A percentile compares a stretch with the other conserved stretches of the same genome.
phyloP scores from a whole-genome alignment of 1,139 yeast genomes.

The Magnusiomyces magnusii region DNA sequence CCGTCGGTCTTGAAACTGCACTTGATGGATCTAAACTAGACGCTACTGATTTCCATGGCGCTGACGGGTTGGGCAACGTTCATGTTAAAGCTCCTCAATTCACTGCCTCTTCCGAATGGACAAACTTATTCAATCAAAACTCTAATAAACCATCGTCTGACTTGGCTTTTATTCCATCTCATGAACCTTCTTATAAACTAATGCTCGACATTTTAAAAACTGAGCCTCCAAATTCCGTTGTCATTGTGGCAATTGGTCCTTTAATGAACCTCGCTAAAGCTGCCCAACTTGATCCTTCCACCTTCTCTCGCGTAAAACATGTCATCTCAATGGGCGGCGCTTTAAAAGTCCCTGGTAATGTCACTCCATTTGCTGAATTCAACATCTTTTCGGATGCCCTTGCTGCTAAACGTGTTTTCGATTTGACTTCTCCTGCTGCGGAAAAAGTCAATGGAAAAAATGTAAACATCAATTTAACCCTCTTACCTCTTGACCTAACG shows the following conservation, averaged over 20 bases:
- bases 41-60: conserved; percentile 39
- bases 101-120: conserved; percentile 31
- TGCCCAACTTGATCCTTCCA: conserved; percentile 32
- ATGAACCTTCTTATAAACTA: conserved; percentile 29
- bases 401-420: conserved; percentile 37
- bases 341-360: conserved; percentile 34
- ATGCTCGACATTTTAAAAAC: conserved; percentile 32
- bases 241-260: conserved; percentile 38
- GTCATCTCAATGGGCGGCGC: conserved; percentile 39
- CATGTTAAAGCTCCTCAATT: conserved; percentile 33
- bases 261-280: conserved; percentile 38
- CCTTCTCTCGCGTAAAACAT: conserved; percentile 34
- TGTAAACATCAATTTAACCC: conserved; percentile 23
- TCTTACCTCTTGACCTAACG: conserved; percentile 38
- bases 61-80: conserved; percentile 38
- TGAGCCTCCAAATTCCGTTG: conserved; percentile 35
- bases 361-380: conserved; percentile 39
- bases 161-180: conserved; percentile 30
- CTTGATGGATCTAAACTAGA: conserved; percentile 31
- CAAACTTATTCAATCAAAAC: conserved; percentile 21
- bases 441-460: background rate
- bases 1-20: conserved; percentile 32
- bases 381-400: conserved; percentile 37
- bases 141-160: background rate
- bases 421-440: conserved; percentile 25